Evolutionary conservation across 1,139 yeast species (phyloP).

Genomic region (Geotrichum restrictum): DNA sequence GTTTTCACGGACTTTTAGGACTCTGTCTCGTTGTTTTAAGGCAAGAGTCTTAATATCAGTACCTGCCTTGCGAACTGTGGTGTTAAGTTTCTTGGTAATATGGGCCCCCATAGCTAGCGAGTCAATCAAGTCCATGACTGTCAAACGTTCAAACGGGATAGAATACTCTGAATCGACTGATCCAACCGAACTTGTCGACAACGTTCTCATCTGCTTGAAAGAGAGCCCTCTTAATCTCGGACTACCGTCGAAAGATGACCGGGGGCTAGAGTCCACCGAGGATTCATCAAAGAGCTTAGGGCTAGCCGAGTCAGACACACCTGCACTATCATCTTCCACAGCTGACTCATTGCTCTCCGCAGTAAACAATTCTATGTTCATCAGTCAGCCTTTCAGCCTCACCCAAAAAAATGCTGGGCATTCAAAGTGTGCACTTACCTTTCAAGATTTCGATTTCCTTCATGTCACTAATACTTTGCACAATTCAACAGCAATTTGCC

Average conservation of each 20-base stretch:
- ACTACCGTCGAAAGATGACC: neutral
- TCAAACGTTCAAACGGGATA: constrained; percentile 31
- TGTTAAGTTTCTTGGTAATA: constrained; percentile 31
- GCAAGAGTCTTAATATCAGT: constrained; percentile 34
- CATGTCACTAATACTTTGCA: neutral
- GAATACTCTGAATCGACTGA: constrained; percentile 26
- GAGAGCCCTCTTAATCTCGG: neutral
- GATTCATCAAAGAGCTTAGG: too few relatives aligned
- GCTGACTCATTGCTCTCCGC: constrained; percentile 1
- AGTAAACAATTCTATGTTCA: neutral
- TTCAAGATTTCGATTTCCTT: neutral
- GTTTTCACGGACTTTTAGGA: constrained; percentile 31
- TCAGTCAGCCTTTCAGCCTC: neutral
- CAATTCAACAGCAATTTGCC: neutral
- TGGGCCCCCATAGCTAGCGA: constrained; percentile 36
- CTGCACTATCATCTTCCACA: neutral
- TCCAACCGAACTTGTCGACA: constrained; percentile 26
- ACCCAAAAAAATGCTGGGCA: neutral
- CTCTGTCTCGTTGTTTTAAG: constrained; percentile 30
- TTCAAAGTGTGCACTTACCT: neutral
- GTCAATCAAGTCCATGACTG: constrained; percentile 37
- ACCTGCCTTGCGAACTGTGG: constrained; percentile 32
- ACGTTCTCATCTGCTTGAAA: constrained; percentile 3
- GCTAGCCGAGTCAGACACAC: too few relatives aligned
- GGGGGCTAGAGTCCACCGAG: neutral